Base-by-base conservation (phyloP, 208 protist genomes). In the Crithidia brevicula region DNA sequence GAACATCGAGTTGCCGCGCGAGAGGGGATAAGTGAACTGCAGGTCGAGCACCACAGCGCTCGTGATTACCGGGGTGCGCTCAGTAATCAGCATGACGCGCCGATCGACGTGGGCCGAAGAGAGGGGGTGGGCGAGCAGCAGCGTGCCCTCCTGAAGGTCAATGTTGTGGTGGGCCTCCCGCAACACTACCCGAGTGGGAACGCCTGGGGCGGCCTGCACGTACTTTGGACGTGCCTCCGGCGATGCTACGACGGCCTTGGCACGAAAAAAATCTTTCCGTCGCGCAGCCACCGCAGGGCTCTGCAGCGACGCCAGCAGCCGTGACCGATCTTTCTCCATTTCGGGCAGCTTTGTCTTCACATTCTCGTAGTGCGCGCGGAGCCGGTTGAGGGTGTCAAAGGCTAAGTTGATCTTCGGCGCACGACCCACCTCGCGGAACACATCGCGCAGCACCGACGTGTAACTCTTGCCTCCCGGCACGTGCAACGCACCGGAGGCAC, bases 1-100 rank as follows among this genome's bases (percentile, higher is more conserved):
- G 78, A 96, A 96, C 81, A 96, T 93, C 4, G 87, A 65, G 63
- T 93, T 96, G 25, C 90, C 90, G 10, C 80, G 64, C 16, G 90
- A 93, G 25, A 96, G 54, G 18, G 87, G 86, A 34, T 85, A 91
- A 10, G 77, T 87, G 72, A 85, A 96, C 67, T 83, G 68, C 67
- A 96, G 80, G 61, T 96, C 90, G 16, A 93, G 77, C 31, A 96
- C 90, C 30, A 96, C 61, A 1, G 79, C 90, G 7, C 68, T 91
- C 23, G 87, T 92, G 33, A 85, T 61, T 20, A 87, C 54, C 16
- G 83, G 72, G 8, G 74, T 88, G 9, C 75, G 57, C 68, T 96
- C 90, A 28, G 86, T 90, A 16, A 96, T 82, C 5, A 96, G 69
- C 71, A 96, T 72, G 18, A 93, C 90, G 57, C 90, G 84, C 5